A percentile compares a stretch with the other conserved stretches of the same genome.
phyloP scores from a whole-genome alignment of 768 basidiomycete species.

The Mycena vitilis region DNA sequence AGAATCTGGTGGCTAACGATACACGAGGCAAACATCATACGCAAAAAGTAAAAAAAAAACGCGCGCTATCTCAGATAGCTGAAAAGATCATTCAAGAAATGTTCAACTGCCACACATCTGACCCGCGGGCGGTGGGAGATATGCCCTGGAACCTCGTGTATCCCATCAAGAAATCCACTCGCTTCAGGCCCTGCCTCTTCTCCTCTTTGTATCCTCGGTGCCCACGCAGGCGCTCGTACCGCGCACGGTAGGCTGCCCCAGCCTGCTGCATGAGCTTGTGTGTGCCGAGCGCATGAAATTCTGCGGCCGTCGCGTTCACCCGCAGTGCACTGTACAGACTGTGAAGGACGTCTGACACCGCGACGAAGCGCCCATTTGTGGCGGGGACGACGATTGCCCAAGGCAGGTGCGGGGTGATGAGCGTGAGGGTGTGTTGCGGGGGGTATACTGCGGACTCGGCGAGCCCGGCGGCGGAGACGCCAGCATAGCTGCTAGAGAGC shows the following conservation, averaged over 20 bases:
- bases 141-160: conserved; percentile 20
- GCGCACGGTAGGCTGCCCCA: background rate
- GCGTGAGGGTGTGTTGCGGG: conserved; percentile 4
- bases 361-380: conserved; percentile 12
- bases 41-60: background rate
- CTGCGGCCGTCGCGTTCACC: conserved; percentile 3
- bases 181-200: conserved; percentile 8
- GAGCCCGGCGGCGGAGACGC: conserved; percentile 14
- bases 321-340: conserved; percentile 12
- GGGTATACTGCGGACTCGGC: conserved; percentile 22
- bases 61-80: background rate
- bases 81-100: conserved; percentile 2
- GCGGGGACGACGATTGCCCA: conserved; percentile 20
- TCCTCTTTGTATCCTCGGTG: conserved; percentile 14
- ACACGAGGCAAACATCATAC: background rate
- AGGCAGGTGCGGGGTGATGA: conserved; percentile 19
- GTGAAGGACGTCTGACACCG: conserved; percentile 17
- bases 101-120: conserved; percentile 20
- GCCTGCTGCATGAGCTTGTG: conserved; percentile 10
- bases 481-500: background rate
- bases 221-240: conserved; percentile 20
- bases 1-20: background rate
- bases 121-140: background rate
- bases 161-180: conserved; percentile 29
- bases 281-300: conserved; percentile 21